Evolutionary conservation across 164 flowering plant species (phyloP).

Genomic region (Stephania yunnanensis): DNA sequence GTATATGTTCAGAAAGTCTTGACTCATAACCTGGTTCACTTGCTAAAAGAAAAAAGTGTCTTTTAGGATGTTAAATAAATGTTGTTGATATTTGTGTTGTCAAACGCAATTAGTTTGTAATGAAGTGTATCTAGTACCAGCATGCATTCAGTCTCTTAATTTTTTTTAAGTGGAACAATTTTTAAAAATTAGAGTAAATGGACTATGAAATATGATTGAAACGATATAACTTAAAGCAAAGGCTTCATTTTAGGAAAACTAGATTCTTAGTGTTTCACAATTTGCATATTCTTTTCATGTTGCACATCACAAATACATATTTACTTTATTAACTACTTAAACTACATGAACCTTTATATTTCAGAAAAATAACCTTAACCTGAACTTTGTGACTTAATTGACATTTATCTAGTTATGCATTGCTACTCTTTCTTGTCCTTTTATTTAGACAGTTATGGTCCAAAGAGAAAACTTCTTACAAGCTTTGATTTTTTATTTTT

Average conservation of each 20-base stretch:
- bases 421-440: not conserved
- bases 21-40: not conserved
- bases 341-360: too few relatives aligned
- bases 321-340: not conserved
- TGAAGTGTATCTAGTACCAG: too few relatives aligned
- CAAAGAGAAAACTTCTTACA: not conserved
- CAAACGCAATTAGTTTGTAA: too few relatives aligned
- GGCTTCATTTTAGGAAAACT: not conserved
- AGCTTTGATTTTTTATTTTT: not conserved
- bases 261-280: too few relatives aligned
- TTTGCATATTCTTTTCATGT: not conserved
- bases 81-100: too few relatives aligned
- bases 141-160: too few relatives aligned
- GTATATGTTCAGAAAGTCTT: not conserved
- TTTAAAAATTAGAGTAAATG: not conserved
- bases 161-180: too few relatives aligned
- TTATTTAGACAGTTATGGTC: not conserved
- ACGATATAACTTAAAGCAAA: not conserved
- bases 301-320: not conserved
- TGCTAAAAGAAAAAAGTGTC: too few relatives aligned
- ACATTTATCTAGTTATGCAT: not conserved
- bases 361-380: too few relatives aligned
- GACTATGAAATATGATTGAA: too few relatives aligned
- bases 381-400: not conserved
- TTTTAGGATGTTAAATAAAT: too few relatives aligned